phyloP scores from a whole-genome alignment of 2,329 filamentous ascomycete species.

The Cordyceps farinosa region DNA sequence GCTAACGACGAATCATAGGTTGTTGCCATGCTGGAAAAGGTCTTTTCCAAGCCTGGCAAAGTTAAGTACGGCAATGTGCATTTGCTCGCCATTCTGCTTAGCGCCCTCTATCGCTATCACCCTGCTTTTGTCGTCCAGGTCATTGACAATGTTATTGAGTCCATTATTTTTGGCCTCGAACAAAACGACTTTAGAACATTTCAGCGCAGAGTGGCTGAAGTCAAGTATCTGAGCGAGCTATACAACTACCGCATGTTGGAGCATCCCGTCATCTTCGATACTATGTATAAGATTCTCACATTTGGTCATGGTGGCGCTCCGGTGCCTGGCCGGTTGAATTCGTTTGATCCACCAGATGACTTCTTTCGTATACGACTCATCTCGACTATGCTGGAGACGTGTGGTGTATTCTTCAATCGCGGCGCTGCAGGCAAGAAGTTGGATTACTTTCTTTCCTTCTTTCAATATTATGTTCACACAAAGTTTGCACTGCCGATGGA shows the following conservation, averaged over 20 bases:
- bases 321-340: constrained; percentile 69
- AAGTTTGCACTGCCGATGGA: constrained; percentile 93
- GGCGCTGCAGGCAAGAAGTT: constrained; percentile 94
- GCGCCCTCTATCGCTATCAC: constrained; percentile 87
- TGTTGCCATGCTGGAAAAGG: constrained; percentile 74
- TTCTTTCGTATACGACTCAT: constrained; percentile 93
- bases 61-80: constrained; percentile 98
- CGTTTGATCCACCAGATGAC: constrained; percentile 85
- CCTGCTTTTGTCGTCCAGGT: constrained; percentile 86
- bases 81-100: constrained; percentile 82
- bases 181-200: constrained; percentile 98
- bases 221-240: constrained; percentile 92
- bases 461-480: constrained; percentile 93
- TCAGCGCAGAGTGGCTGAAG: constrained; percentile 88
- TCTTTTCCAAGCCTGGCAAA: constrained; percentile 94
- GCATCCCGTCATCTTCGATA: constrained; percentile 91
- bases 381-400: constrained; percentile 87
- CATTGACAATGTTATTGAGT: constrained; percentile 87
- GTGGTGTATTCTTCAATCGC: constrained; percentile 92
- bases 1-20: constrained; percentile 43
- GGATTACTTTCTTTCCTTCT: constrained; percentile 94
- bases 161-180: constrained; percentile 82
- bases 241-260: constrained; percentile 98
- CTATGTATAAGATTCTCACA: constrained; percentile 88
- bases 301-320: constrained; percentile 90